These are phyloP conservation scores for Acanthamoeba healyi DNA, from an alignment of 208 protist species.

Conservation along the genomic window DNA sequence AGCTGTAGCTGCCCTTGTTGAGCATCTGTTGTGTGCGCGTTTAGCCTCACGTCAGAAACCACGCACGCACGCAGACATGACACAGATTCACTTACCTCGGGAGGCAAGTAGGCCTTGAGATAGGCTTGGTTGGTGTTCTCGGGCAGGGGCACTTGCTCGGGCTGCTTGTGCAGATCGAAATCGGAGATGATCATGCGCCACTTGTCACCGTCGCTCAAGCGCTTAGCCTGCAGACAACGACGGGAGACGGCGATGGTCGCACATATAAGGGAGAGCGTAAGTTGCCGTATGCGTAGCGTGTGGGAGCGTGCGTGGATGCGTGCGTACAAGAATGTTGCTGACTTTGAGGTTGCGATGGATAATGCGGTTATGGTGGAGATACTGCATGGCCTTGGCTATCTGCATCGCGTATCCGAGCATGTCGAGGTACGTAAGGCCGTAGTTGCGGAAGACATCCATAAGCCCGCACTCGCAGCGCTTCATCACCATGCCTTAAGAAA, in stretches of 20 bases:
- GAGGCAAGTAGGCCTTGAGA: slow-evolving; percentile 49
- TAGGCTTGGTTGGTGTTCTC: background rate
- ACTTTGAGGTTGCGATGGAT: slow-evolving; percentile 70
- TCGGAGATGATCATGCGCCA: slow-evolving; percentile 52
- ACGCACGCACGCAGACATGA: background rate
- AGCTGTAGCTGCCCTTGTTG: slow-evolving; percentile 64
- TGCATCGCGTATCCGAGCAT: slow-evolving; percentile 29
- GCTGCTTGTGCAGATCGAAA: slow-evolving; percentile 35
- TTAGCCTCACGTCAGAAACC: no score
- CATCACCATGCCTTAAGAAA: slow-evolving; percentile 63
- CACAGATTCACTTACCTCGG: background rate
- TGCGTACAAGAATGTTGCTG: slow-evolving; percentile 59
- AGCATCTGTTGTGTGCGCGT: slow-evolving; percentile 45
- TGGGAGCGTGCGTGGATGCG: background rate
- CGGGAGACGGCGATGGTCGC: background rate
- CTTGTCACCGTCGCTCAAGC: background rate
- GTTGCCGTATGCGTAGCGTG: no score
- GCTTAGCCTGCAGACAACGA: slow-evolving; percentile 13
- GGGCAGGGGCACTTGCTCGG: slow-evolving; percentile 6
- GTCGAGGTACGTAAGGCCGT: slow-evolving; percentile 46
- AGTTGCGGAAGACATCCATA: slow-evolving; percentile 26
- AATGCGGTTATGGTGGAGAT: slow-evolving; percentile 63
- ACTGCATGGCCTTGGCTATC: slow-evolving; percentile 66
- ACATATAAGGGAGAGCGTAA: background rate
- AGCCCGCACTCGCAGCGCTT: slow-evolving; percentile 44